Evolutionary conservation across 257 asterid species (phyloP).

Genomic region (Euphrasia confusa): DNA sequence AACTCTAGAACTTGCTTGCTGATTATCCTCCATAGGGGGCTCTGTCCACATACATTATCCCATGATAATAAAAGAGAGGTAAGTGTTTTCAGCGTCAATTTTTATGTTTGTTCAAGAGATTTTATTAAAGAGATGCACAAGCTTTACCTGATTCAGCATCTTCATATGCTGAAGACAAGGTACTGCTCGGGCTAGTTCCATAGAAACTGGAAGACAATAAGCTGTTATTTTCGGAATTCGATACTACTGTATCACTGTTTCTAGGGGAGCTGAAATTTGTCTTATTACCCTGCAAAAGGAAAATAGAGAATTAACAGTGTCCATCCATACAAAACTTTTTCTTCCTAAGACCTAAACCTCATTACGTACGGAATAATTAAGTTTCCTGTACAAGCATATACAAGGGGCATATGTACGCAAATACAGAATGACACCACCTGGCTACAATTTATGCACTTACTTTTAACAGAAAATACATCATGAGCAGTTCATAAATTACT

Average conservation of each 20-base stretch:
- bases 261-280: constrained; percentile 34
- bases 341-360: constrained; percentile 2
- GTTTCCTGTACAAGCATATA: constrained; percentile 10
- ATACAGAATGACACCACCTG: constrained; percentile 2
- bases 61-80: constrained; percentile 25
- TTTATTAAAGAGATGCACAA: constrained; percentile 10
- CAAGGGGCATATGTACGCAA: not conserved
- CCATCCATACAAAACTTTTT: not conserved
- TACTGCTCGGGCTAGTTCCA: constrained; percentile 67
- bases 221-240: constrained; percentile 49
- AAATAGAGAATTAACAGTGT: not conserved
- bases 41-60: constrained; percentile 14
- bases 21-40: constrained; percentile 46
- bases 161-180: constrained; percentile 66
- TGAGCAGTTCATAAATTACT: constrained; percentile 10
- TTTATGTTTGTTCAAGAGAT: constrained; percentile 10
- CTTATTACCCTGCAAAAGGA: constrained; percentile 57
- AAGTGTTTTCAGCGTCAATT: constrained; percentile 10
- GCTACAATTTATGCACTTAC: not conserved
- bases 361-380: not conserved
- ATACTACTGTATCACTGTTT: constrained; percentile 34
- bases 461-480: constrained; percentile 3
- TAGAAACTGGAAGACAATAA: constrained; percentile 45
- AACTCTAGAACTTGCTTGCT: constrained; percentile 45
- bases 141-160: constrained; percentile 68